Conservation (phyloP, 2,329 filamentous ascomycete genomes). For the Didymella sp. region DNA sequence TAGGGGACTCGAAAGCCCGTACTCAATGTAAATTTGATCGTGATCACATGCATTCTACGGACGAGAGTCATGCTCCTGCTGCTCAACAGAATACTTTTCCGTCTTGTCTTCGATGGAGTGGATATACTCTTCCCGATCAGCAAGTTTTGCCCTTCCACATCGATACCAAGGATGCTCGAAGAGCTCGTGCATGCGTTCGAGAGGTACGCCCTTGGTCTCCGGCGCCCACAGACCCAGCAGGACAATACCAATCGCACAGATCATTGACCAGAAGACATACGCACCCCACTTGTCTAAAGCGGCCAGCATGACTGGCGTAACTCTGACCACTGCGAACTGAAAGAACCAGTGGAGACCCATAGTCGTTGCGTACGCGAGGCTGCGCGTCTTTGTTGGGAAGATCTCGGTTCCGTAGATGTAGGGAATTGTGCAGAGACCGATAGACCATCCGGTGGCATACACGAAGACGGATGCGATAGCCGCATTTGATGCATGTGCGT, state of each 20-base stretch:
- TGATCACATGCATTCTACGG: too few species aligned
- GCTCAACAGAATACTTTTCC: too few species aligned
- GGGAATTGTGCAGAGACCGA: neutral
- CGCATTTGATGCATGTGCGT: neutral
- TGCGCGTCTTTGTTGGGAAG: neutral
- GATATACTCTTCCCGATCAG: too few species aligned
- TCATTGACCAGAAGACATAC: neutral
- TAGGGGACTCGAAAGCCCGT: too few species aligned
- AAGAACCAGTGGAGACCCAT: slow-evolving; percentile 4
- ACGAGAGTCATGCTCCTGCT: too few species aligned
- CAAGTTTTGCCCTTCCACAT: neutral
- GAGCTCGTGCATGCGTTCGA: slow-evolving; percentile 1
- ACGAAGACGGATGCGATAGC: slow-evolving; percentile 1
- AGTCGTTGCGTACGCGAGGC: neutral
- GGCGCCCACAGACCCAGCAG: neutral
- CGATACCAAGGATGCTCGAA: neutral
- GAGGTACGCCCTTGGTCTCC: slow-evolving; percentile 1
- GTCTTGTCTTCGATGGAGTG: too few species aligned
- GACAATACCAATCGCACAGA: neutral
- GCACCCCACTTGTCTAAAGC: neutral
- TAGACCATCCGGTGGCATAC: neutral
- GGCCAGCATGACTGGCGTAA: slow-evolving; percentile 1
- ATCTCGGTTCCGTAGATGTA: slow-evolving; percentile 5
- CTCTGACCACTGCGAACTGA: neutral
- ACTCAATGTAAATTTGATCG: too few species aligned